A percentile compares a stretch with the other conserved stretches of the same genome.
Conservation (phyloP, 306 rosid genomes). For the Herpetospermum pedunculosum region DNA sequence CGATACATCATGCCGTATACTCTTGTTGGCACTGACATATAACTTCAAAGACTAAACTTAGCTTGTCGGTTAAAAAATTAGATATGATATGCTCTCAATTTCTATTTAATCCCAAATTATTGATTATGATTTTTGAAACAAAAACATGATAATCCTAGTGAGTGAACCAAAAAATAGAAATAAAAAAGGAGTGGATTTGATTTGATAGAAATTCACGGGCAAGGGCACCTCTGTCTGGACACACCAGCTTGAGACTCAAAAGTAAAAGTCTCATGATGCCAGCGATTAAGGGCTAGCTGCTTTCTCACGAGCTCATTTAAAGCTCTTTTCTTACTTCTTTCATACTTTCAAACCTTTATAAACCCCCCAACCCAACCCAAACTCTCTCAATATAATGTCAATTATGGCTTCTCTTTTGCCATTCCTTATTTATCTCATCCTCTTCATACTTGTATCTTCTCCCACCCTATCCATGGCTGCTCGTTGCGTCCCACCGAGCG, state of each 20-base stretch:
- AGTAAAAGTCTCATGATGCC: slow-evolving; percentile 1
- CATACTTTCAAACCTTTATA: neutral
- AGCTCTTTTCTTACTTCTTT: neutral
- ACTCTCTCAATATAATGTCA: too few relatives aligned
- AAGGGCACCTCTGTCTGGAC: neutral
- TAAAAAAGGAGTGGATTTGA: neutral
- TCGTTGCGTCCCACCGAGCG: slow-evolving; percentile 1
- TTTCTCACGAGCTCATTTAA: slow-evolving; percentile 12
- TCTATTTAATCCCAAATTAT: too few relatives aligned
- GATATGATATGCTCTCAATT: too few relatives aligned
- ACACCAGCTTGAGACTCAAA: neutral
- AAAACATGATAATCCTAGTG: too few relatives aligned
- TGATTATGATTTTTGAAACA: too few relatives aligned
- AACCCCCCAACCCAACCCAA: neutral
- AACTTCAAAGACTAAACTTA: too few relatives aligned
- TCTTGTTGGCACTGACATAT: too few relatives aligned
- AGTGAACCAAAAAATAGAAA: too few relatives aligned
- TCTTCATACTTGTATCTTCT: neutral
- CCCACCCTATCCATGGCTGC: neutral
- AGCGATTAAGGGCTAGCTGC: neutral
- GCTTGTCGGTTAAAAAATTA: too few relatives aligned
- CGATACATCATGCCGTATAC: too few relatives aligned
- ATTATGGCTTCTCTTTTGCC: neutral
- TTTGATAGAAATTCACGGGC: slow-evolving; percentile 7
- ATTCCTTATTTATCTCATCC: neutral